Evolutionary conservation across 306 rosid species (phyloP).

Genomic region (Gastrolobium villosum): DNA sequence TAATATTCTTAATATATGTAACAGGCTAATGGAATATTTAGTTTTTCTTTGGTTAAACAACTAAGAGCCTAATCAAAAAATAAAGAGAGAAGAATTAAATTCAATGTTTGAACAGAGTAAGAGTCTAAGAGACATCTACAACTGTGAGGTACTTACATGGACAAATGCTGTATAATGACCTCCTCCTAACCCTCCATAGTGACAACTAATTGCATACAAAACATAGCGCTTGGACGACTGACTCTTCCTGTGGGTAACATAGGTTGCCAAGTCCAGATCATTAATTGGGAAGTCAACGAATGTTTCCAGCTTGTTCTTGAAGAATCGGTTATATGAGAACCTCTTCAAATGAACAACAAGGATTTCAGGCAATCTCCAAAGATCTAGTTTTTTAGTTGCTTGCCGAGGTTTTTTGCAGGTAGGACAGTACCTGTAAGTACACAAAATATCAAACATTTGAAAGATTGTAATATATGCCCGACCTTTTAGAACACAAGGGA

Average conservation of each 20-base stretch:
- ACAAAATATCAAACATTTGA: conserved; percentile 41
- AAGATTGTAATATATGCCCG: conserved; percentile 4
- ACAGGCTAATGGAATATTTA: not conserved
- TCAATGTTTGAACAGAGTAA: conserved; percentile 17
- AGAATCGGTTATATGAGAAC: conserved; percentile 66
- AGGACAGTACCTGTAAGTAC: conserved; percentile 77
- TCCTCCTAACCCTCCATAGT: conserved; percentile 81
- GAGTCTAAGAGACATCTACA: conserved; percentile 17
- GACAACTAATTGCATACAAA: conserved; percentile 87
- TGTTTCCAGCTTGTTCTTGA: conserved; percentile 80
- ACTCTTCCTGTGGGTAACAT: conserved; percentile 49
- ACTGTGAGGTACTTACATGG: conserved; percentile 65
- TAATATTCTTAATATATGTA: conserved; percentile 17
- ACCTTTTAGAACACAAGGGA: conserved; percentile 23
- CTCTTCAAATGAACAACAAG: conserved; percentile 91
- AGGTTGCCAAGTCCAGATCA: conserved; percentile 72
- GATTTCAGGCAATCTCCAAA: conserved; percentile 93
- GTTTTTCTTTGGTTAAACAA: not conserved
- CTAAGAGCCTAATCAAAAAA: not conserved
- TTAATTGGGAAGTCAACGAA: conserved; percentile 81
- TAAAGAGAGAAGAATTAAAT: not conserved
- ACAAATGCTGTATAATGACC: conserved; percentile 93
- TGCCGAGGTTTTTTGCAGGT: conserved; percentile 77
- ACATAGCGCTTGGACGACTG: conserved; percentile 59
- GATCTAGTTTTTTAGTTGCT: conserved; percentile 89